Evolutionary conservation across 768 basidiomycete species (phyloP).

Genomic region (Mycena rebaudengoi): DNA sequence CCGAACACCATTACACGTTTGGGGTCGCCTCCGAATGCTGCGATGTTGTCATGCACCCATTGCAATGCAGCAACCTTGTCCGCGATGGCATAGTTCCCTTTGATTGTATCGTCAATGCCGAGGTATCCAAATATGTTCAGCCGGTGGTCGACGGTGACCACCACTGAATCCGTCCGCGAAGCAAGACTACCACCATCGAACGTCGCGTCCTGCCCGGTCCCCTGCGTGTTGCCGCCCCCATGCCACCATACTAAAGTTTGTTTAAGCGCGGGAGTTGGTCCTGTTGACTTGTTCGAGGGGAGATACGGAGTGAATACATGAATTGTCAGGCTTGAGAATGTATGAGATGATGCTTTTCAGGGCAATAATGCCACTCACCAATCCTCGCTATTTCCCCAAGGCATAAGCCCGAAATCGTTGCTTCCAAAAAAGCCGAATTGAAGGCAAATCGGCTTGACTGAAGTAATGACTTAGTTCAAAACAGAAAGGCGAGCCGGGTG

Average conservation of each 20-base stretch:
- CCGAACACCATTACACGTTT: constrained; percentile 54
- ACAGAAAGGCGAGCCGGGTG: constrained; percentile 23
- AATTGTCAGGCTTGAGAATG: constrained; percentile 40
- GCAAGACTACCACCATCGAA: constrained; percentile 47
- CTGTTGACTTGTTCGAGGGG: constrained; percentile 26
- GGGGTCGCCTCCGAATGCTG: constrained; percentile 55
- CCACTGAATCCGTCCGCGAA: constrained; percentile 47
- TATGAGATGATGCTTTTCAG: not conserved
- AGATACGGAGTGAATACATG: constrained; percentile 49
- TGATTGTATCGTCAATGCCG: constrained; percentile 44
- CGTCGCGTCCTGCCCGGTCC: constrained; percentile 41
- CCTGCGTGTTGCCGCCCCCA: constrained; percentile 46
- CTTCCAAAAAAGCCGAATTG: constrained; percentile 25
- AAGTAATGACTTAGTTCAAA: not conserved
- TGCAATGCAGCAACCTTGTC: constrained; percentile 51
- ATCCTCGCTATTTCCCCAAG: constrained; percentile 29
- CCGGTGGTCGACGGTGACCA: constrained; percentile 52
- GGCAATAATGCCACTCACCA: constrained; percentile 10
- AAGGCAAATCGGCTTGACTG: constrained; percentile 29
- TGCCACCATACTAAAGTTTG: constrained; percentile 53
- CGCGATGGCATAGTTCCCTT: constrained; percentile 50
- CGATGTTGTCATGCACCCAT: constrained; percentile 55
- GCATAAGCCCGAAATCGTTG: constrained; percentile 25
- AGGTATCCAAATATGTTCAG: constrained; percentile 49
- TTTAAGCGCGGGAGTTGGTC: constrained; percentile 32